Evolutionary conservation across 1,284 basidiomycete species (phyloP), one percentile per base, ranked within the genome.

Genomic region (Meripilus lineatus): DNA sequence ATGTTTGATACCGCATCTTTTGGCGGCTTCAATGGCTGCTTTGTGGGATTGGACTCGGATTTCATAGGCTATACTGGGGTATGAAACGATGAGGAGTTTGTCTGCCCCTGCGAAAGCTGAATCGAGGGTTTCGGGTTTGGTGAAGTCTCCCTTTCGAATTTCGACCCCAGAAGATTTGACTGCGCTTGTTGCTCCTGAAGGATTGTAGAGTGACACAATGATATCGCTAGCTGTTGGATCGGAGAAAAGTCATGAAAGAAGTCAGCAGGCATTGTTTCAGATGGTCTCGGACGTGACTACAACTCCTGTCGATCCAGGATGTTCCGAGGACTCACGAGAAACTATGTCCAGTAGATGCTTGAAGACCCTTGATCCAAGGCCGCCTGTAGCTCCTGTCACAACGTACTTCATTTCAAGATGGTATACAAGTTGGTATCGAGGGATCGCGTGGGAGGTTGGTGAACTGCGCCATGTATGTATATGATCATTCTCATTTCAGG

Each of bases 1-100:
- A 46, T 59, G 65, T 48, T 57, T 54, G 48, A 69, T 51, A 1
- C 62, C 63, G 2, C 45, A 52, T 6, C 55, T 50, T 39, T 58
- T 58, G 5, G 67, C 67, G 8, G 68, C 67, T 41, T 68, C 66
- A 55, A 70, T 69, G 17, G 68, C 68, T 45, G 49, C 56, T 36
- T 44, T 54, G 54, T 70, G 67, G 41, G 48, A 49, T 33, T 42
- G 37, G 37, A 64, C 62, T 42, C 65, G 60, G 18, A 64, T 48
- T 23, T 59, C 55, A 53, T 63, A 53, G 13, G 59, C 57, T 49
- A 68, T 65, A 48, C 49, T 54, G 1, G 66, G 66, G 51, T 65
- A 68, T 8, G 66, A 69, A 37, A 69, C 55, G 55, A 70, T 50
- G 35, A 70, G 58, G 44, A 68, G 58, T 35, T 54, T 62, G 50